These are phyloP conservation scores for Neocallimastix lanati DNA, from an alignment of 192 early-diverging fungal genomes.

Conservation along the genomic window DNA sequence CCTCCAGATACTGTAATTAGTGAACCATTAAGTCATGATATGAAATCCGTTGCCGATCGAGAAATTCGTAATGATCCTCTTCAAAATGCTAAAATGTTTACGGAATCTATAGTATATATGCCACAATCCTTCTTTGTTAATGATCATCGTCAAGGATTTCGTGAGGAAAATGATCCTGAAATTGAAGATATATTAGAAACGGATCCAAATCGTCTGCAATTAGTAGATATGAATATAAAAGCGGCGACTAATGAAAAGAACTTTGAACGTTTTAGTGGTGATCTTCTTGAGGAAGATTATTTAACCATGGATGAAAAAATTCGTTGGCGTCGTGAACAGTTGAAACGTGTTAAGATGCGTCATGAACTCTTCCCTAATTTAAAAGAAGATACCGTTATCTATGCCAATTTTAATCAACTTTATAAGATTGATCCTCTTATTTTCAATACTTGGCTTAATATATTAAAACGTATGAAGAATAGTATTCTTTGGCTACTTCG, in stretches of 20 bases:
- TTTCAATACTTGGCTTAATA: constrained; percentile 68
- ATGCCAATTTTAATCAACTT: constrained; percentile 92
- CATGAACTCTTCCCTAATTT: constrained; percentile 66
- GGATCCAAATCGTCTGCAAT: neutral
- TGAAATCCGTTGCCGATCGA: constrained; percentile 7
- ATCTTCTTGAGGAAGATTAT: constrained; percentile 9
- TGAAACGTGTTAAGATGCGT: constrained; percentile 65
- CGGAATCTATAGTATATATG: constrained; percentile 79
- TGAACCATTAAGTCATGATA: constrained; percentile 11
- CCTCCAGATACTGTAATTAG: constrained; percentile 14
- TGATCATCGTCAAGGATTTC: constrained; percentile 80
- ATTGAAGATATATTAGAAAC: constrained; percentile 11
- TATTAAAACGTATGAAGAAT: constrained; percentile 61
- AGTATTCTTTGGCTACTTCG: constrained; percentile 77
- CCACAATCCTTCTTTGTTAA: constrained; percentile 86
- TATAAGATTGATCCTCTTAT: constrained; percentile 88
- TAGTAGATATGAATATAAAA: neutral
- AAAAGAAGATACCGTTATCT: constrained; percentile 67
- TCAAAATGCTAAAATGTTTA: constrained; percentile 43
- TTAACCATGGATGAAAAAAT: constrained; percentile 2
- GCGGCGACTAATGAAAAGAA: neutral
- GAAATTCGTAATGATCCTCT: constrained; percentile 20
- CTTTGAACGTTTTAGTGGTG: constrained; percentile 1
- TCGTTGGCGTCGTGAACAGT: constrained; percentile 62
- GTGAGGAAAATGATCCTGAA: constrained; percentile 45